Evolutionary conservation across 2,329 filamentous ascomycete species (phyloP), one percentile per base, ranked within the genome.

Genomic region (Coniochaeta sp.): DNA sequence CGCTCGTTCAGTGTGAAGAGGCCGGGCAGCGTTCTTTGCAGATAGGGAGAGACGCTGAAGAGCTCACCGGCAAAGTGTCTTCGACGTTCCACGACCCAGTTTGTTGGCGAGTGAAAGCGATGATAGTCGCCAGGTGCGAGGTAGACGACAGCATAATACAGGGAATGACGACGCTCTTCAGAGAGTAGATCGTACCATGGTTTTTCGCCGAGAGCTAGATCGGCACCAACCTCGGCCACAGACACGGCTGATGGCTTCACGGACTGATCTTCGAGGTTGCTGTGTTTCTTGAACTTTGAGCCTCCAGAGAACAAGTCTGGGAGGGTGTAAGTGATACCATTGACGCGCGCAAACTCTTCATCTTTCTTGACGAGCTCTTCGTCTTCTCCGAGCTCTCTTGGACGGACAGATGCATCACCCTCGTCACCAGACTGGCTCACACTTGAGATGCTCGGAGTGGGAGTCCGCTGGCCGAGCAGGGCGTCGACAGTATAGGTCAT

Each of bases 1-100:
- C 95, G 88, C 77, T 99, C 95, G 74, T 99, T 99, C 22, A 99
- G 81, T 0, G 93, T 97, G 77, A 99, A 99, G 1, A 99, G 85
- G 1, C 93, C 93, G 0, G 95, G 95, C 0, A 99, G 81, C 0
- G 90, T 96, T 65, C 91, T 89, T 73, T 97, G 93, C 14, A 99
- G 83, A 74, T 97, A 99, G 0, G 95, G 95, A 0, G 91, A 96
- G 4, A 99, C 95, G 59, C 89, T 93, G 79, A 90, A 99, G 9
- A 99, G 82, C 74, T 99, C 96, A 61, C 95, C 95, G 0, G 95
- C 93, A 71, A 99, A 99, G 77, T 99, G 95, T n/a, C 95, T 90
- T 50, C 96, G 87, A 65, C 88, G 88, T 75, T 97, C 90, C 36
- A 95, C 95, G 17, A 99, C 92, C 95, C 95, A 99, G 67, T 91